Evolutionary conservation across 2,329 filamentous ascomycete genomes (phyloP), one percentile per base, ranked within the genome.

Genomic region (Pestalotiopsis sp.): DNA sequence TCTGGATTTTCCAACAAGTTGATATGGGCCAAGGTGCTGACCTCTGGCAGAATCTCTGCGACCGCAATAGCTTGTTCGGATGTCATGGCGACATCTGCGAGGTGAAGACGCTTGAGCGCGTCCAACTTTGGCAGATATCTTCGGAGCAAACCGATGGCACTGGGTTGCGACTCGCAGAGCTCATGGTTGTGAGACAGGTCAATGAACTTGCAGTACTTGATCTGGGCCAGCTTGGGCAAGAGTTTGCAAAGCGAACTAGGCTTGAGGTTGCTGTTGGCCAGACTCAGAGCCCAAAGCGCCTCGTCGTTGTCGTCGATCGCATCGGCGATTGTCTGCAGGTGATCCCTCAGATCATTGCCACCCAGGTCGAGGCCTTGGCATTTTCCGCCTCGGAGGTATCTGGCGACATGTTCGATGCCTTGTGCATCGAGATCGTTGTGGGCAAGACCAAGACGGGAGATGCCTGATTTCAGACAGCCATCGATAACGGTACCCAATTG

Each of bases 351-450:
- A 72, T 96, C 89, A 74, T 98, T 98, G 27, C 94, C 93, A 56
- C 94, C 94, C 13, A 98, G 82, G 78, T 98, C 96, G 4, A 99
- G 85, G 5, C 94, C 95, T 78, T 97, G 92, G 73, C 95, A 98
- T 64, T 91, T 87, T 0, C 92, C 92, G 25, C 90, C 90, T 36
- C 89, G 87, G 23, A 98, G 80, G 77, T 95, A 98, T 66, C 88
- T 88, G 38, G 92, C 86, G 38, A 98, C 88, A 75, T 97, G 91
- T 66, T 89, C 85, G 65, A 98, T 81, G 0, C 93, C 93, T 73
- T 92, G 90, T 5, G 87, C 85, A 66, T 93, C 91, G 36, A 99
- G 86, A 39, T 90, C 84, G 74, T 97, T 98, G 68, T 93, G 91
- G 5, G 95, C 94, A 38, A 98, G 86, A 1, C 95, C 93, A 1